A percentile compares a stretch with the other conserved stretches of the same genome.
Conservation (phyloP, 2,329 filamentous ascomycete genomes). For the Esteya vermicola region DNA sequence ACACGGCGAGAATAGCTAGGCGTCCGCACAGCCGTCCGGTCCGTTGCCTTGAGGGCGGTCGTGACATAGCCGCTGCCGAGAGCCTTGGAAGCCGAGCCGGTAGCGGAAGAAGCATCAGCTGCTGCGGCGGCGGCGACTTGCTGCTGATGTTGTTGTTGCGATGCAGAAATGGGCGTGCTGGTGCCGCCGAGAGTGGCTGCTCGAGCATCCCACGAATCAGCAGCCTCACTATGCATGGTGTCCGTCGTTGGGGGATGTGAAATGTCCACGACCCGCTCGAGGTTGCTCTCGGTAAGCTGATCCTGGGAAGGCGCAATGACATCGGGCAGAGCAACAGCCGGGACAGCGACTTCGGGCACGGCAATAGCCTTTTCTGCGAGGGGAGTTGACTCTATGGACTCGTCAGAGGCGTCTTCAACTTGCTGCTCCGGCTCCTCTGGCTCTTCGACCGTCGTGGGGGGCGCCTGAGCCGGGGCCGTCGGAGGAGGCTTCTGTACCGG, state of each 20-base stretch:
- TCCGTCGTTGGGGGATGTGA: slow-evolving; percentile 65
- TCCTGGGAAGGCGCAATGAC: slow-evolving; percentile 50
- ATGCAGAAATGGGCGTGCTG: slow-evolving; percentile 50
- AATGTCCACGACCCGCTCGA: slow-evolving; percentile 75
- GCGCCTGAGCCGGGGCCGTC: not conserved
- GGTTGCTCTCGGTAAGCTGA: slow-evolving; percentile 79
- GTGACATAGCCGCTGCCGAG: slow-evolving; percentile 61
- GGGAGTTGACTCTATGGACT: slow-evolving; percentile 17
- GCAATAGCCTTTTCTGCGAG: slow-evolving; percentile 15
- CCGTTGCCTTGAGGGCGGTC: slow-evolving; percentile 67
- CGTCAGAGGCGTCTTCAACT: slow-evolving; percentile 4
- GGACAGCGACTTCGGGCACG: slow-evolving; percentile 17
- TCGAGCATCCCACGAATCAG: slow-evolving; percentile 70
- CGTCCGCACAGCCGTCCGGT: slow-evolving; percentile 47
- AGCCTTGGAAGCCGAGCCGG: slow-evolving; percentile 31
- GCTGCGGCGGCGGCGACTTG: too few relatives aligned
- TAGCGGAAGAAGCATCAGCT: too few relatives aligned
- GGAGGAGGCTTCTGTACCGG: slow-evolving; percentile 20
- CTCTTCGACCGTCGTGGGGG: slow-evolving; percentile 11
- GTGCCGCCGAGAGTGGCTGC: slow-evolving; percentile 42
- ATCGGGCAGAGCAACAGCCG: slow-evolving; percentile 13
- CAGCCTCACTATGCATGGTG: slow-evolving; percentile 77
- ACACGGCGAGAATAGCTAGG: slow-evolving; percentile 76
- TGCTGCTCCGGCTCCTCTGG: slow-evolving; percentile 15
- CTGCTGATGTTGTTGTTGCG: slow-evolving; percentile 50